These are phyloP conservation scores for Nakazawaea ambrosiae DNA, from an alignment of 805 yeast genomes.

Conservation along the genomic window DNA sequence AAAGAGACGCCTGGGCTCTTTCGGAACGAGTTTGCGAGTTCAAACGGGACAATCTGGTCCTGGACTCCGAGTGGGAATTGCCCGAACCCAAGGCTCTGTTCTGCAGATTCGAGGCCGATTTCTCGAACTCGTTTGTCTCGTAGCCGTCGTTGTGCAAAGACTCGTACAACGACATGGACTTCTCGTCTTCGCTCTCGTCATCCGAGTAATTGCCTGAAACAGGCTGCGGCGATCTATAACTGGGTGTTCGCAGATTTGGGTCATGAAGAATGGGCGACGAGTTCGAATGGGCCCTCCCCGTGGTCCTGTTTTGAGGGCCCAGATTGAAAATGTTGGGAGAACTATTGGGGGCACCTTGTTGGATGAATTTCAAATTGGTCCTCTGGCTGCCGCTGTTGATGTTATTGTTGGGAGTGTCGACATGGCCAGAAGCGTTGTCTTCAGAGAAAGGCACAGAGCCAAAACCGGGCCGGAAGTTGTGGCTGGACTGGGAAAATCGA, in stretches of 20 bases:
- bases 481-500: constrained; percentile 9
- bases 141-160: constrained; percentile 32
- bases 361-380: constrained; percentile 2
- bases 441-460: neutral
- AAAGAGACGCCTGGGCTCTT: constrained; percentile 59
- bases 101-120: neutral
- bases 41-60: constrained; percentile 27
- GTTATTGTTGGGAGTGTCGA: neutral
- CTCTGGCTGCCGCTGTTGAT: neutral
- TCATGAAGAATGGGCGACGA: too few relatives aligned
- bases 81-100: neutral
- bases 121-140: too few relatives aligned
- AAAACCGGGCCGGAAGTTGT: constrained; percentile 1
- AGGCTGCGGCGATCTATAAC: constrained; percentile 5
- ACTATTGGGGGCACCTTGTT: constrained; percentile 7
- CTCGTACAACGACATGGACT: constrained; percentile 60
- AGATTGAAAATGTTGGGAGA: constrained; percentile 8
- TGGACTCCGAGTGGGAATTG: constrained; percentile 12
- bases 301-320: neutral
- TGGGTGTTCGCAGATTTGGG: too few relatives aligned
- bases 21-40: constrained; percentile 41
- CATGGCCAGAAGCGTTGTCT: too few relatives aligned
- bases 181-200: constrained; percentile 52
- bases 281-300: neutral
- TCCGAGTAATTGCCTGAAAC: constrained; percentile 18